Conservation (phyloP, 345 rosid species). For the Heritiera littoralis region DNA sequence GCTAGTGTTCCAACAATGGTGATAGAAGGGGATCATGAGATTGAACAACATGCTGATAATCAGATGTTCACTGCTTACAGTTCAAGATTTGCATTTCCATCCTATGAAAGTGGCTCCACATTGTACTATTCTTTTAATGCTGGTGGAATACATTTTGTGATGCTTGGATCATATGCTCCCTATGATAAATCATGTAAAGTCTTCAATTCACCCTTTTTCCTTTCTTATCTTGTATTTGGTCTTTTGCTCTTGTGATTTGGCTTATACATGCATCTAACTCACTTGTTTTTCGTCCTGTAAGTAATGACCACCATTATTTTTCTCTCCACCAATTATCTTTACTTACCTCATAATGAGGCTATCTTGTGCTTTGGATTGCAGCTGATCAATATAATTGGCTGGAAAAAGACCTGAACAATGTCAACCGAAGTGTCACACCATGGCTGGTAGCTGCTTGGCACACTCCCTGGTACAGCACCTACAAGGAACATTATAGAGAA, state of each 20-base stretch:
- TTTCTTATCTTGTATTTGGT: constrained; percentile 1
- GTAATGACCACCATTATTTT: neutral
- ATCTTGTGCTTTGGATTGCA: constrained; percentile 30
- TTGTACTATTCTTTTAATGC: constrained; percentile 87
- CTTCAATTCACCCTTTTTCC: constrained; percentile 15
- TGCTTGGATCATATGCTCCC: constrained; percentile 75
- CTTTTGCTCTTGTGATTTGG: neutral
- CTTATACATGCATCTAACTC: neutral
- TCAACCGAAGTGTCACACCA: constrained; percentile 72
- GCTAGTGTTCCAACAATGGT: constrained; percentile 83
- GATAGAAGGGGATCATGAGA: constrained; percentile 87
- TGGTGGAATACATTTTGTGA: constrained; percentile 88
- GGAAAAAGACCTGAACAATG: constrained; percentile 56
- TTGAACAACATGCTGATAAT: constrained; percentile 70
- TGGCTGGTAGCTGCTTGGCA: constrained; percentile 92
- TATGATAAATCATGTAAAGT: constrained; percentile 61
- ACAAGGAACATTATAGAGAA: constrained; percentile 72
- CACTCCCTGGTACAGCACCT: constrained; percentile 89
- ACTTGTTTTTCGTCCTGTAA: neutral
- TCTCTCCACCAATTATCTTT: constrained; percentile 2
- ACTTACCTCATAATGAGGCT: constrained; percentile 10
- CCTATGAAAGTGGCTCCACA: constrained; percentile 67
- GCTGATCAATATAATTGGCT: constrained; percentile 86
- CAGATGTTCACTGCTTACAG: constrained; percentile 70
- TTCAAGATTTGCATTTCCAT: constrained; percentile 86